Evolutionary conservation across 345 rosid genomes (phyloP).

Genomic region (Boechera stricta): DNA sequence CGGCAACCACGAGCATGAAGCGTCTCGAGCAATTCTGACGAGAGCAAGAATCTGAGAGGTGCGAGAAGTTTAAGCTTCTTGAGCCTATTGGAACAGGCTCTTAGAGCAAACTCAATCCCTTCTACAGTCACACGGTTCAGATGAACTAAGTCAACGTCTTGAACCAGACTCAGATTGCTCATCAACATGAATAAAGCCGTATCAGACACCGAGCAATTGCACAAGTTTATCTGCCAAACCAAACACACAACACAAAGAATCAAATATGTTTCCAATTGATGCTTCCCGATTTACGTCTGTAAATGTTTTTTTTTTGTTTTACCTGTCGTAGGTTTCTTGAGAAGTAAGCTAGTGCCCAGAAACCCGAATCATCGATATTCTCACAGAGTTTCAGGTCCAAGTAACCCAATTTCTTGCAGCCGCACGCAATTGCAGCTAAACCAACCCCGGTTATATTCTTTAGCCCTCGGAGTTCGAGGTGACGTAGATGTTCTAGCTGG

Average conservation of each 20-base stretch:
- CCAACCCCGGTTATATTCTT: constrained; percentile 67
- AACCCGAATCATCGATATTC: constrained; percentile 76
- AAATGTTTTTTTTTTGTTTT: constrained; percentile 2
- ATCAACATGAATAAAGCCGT: constrained; percentile 67
- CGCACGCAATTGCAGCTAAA: constrained; percentile 61
- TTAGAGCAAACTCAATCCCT: constrained; percentile 79
- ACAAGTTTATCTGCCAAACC: constrained; percentile 80
- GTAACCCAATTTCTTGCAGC: constrained; percentile 66
- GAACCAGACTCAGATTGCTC: constrained; percentile 80
- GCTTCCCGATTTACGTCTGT: neutral
- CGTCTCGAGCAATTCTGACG: constrained; percentile 67
- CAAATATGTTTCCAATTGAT: neutral
- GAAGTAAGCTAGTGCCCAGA: constrained; percentile 72
- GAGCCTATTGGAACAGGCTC: constrained; percentile 67
- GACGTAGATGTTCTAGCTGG: constrained; percentile 59
- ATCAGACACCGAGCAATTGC: constrained; percentile 59
- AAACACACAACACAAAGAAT: constrained; percentile 12
- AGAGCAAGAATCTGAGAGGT: constrained; percentile 67
- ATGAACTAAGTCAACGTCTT: constrained; percentile 85
- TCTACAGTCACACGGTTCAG: constrained; percentile 67
- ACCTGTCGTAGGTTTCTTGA: constrained; percentile 87
- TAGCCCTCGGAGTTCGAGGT: constrained; percentile 75
- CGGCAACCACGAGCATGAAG: constrained; percentile 75
- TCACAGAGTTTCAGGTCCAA: constrained; percentile 80
- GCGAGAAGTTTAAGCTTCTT: constrained; percentile 85